Evolutionary conservation across 768 basidiomycete genomes (phyloP), one percentile per base, ranked within the genome.

Genomic region (Podaxis mareebaensis): DNA sequence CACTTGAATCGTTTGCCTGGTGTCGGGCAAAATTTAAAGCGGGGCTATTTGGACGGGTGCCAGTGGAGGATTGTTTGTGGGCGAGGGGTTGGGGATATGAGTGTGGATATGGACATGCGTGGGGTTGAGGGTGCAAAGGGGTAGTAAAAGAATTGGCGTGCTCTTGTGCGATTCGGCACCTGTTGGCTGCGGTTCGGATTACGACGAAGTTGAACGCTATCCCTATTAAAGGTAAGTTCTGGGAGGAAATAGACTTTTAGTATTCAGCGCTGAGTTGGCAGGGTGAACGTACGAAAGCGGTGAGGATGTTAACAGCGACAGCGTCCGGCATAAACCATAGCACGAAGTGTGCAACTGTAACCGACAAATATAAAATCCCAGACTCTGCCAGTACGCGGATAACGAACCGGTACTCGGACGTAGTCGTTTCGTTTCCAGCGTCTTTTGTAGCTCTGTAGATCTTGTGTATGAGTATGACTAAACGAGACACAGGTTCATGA

Each of bases 351-450:
- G 58, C 58, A 4, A 40, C 6, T 10, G 36, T 60, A 49, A 48
- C 36, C 7, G 58, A 60, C 13, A 52, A 15, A 49, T 24, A 63
- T 0, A 57, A 33, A 0, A 58, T 6, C 0, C 51, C 56, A 2
- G 56, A 48, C 26, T 63, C 56, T 22, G 55, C 48, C 30, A 38
- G 30, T 8, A 52, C 26, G n/a, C 54, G 46, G 20, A 39, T 58
- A 13, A 51, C n/a, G 28, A 33, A 58, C 24, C 55, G 38, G 44
- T 58, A n/a, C 28, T 52, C 26, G 22, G 7, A 24, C 22, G 28
- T 48, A 13, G 17, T 17, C 12, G n/a, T n/a, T n/a, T 17, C 33
- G 17, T 54, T 17, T 36, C 30, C 33, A 17, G 30, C 7, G 15
- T n/a, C 12, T 54, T 54, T 54, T 13, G 53, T n/a, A 17, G 53